Evolutionary conservation across 768 basidiomycete genomes (phyloP), one percentile per base, ranked within the genome.

Genomic region (Pleurotus djamor): DNA sequence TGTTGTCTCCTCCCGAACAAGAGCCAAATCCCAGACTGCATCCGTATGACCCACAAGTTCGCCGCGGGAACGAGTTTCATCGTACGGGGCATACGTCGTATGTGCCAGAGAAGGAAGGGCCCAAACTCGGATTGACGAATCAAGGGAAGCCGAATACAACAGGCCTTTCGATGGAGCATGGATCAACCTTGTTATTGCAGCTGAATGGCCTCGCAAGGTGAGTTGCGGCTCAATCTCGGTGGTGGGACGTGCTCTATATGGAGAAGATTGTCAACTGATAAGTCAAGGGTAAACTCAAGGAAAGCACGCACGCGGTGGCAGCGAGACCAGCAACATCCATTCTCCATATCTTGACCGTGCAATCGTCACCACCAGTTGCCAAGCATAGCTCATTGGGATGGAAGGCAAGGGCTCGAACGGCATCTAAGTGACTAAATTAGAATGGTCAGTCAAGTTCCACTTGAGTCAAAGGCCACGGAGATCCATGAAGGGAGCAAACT

Each of bases 321-420:
- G 92, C 81, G 60, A 95, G 76, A 64, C 84, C 80, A 43, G 85
- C 76, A 13, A 89, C 82, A 64, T 96, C 92, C 76, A 94, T 83
- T 59, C 92, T 83, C 97, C 97, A 99, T 55, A 98, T 84, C 72
- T 99, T 99, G 57, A 98, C 88, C 5, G 94, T 95, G 69, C 86
- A 92, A 69, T 99, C 97, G 69, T 98, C 96, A 33, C 95, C 93
- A 21, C 90, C 97, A 48, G 91, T 94, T n/a, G 91, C 95, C 57
- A 98, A 76, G 66, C 88, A 88, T 47, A 94, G 74, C 63, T 93
- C 92, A 37, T 78, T 88, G 1, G 92, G 92, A 68, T 94, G 92
- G 82, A 97, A 96, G 0, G 92, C 88, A 21, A 98, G 77, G 5
- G 92, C 88, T 56, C 96, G 87, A 43, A 97, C 94, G 12, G 93